These are phyloP conservation scores for Madurella mycetomatis DNA, from an alignment of 2,329 filamentous ascomycete species.

Conservation along the genomic window DNA sequence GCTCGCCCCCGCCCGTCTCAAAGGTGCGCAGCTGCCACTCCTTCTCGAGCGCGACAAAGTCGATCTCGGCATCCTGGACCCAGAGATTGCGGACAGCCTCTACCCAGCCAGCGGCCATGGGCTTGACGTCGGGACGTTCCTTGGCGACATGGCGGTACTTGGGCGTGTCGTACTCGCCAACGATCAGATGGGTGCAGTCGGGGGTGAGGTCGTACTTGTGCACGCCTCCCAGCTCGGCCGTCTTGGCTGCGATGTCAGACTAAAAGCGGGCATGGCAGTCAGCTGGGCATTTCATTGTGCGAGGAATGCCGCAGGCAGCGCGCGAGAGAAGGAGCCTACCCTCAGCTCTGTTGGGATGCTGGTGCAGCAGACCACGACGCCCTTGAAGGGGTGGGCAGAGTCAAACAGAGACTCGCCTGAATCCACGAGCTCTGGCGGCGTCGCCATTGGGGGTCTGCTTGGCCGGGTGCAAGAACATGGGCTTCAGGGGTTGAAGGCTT, in stretches of 20 bases:
- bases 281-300: constrained; percentile 11
- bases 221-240: constrained; percentile 75
- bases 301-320: background rate
- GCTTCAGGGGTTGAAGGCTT: background rate
- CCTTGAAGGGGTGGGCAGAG: constrained; percentile 60
- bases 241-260: constrained; percentile 58
- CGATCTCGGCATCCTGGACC: constrained; percentile 72
- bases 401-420: constrained; percentile 38
- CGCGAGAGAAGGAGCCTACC: constrained; percentile 45
- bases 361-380: constrained; percentile 81
- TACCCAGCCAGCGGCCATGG: constrained; percentile 80
- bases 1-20: constrained; percentile 46
- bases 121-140: constrained; percentile 78
- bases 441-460: constrained; percentile 16
- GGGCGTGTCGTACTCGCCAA: constrained; percentile 80
- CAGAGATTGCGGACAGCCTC: constrained; percentile 74
- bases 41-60: constrained; percentile 65
- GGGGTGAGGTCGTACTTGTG: constrained; percentile 93
- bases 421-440: constrained; percentile 5
- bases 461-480: background rate
- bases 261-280: constrained; percentile 23
- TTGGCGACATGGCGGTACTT: constrained; percentile 96
- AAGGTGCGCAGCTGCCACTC: constrained; percentile 62
- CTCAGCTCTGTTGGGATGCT: constrained; percentile 74
- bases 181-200: constrained; percentile 90